These are phyloP conservation scores for Xenosphaeropsis pyriputrescens DNA, from an alignment of 2,329 filamentous ascomycete species.

Conservation along the genomic window DNA sequence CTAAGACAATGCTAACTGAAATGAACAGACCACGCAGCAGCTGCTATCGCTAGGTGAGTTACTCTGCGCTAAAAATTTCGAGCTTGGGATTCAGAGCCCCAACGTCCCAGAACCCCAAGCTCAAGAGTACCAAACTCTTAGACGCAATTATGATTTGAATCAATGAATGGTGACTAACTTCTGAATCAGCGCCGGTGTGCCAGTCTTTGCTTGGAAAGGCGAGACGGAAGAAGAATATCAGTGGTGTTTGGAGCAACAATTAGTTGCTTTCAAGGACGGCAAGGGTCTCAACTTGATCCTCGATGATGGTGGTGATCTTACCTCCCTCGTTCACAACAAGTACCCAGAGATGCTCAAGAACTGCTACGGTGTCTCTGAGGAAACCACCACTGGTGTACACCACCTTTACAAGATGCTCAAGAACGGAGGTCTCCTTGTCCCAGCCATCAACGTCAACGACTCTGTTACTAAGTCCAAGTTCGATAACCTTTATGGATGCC, in stretches of 20 bases:
- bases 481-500: constrained; percentile 99
- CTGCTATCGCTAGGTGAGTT: constrained; percentile 69
- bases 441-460: constrained; percentile 99
- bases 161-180: too few relatives aligned
- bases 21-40: constrained; percentile 64
- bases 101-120: too few relatives aligned
- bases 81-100: background rate
- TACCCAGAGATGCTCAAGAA: constrained; percentile 96
- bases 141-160: too few relatives aligned
- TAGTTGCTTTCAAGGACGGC: constrained; percentile 89
- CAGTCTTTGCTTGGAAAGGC: constrained; percentile 62
- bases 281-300: constrained; percentile 98
- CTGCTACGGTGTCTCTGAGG: constrained; percentile 97
- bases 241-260: constrained; percentile 99
- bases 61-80: too few relatives aligned
- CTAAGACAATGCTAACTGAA: too few relatives aligned
- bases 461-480: constrained; percentile 99
- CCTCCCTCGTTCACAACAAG: constrained; percentile 90
- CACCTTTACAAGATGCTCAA: constrained; percentile 98
- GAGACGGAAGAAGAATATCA: constrained; percentile 99
- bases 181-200: constrained; percentile 47
- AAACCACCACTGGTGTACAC: constrained; percentile 99
- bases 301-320: constrained; percentile 95
- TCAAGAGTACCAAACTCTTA: too few relatives aligned
- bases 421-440: constrained; percentile 76